A percentile compares a stretch with the other conserved stretches of the same genome.
Conservation (phyloP, 441 rosid genomes). For the Populus hybrid region DNA sequence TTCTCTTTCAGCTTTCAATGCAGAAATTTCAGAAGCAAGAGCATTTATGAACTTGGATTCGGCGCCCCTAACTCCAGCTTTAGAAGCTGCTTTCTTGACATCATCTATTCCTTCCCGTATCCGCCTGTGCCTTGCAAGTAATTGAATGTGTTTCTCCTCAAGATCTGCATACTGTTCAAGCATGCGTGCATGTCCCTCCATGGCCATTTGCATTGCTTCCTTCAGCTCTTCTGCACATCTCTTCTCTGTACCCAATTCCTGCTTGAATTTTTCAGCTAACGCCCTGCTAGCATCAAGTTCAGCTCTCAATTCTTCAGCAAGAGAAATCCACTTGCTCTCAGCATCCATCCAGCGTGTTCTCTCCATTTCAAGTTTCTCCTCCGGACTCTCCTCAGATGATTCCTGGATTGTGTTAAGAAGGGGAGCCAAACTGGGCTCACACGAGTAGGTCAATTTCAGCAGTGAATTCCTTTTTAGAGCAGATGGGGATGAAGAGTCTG, state of each 20-base stretch:
- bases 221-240: conserved; percentile 78
- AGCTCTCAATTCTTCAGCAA: conserved; percentile 72
- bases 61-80: conserved; percentile 87
- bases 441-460: conserved; percentile 54
- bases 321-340: conserved; percentile 95
- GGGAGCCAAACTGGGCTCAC: conserved; percentile 45
- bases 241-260: conserved; percentile 76
- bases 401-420: conserved; percentile 55
- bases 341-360: conserved; percentile 70
- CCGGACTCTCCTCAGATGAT: conserved; percentile 48
- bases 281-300: conserved; percentile 68
- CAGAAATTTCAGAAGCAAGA: conserved; percentile 90
- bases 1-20: conserved; percentile 76
- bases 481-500: conserved; percentile 61
- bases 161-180: conserved; percentile 97
- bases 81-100: conserved; percentile 87
- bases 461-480: conserved; percentile 51
- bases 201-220: conserved; percentile 93
- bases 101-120: conserved; percentile 92
- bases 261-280: conserved; percentile 56
- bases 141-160: conserved; percentile 84
- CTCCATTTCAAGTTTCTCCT: conserved; percentile 63
- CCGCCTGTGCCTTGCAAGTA: conserved; percentile 88
- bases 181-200: conserved; percentile 94
- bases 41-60: conserved; percentile 93